Evolutionary conservation across 768 basidiomycete genomes (phyloP), one percentile per base, ranked within the genome.

Genomic region (Boletus bicolor): DNA sequence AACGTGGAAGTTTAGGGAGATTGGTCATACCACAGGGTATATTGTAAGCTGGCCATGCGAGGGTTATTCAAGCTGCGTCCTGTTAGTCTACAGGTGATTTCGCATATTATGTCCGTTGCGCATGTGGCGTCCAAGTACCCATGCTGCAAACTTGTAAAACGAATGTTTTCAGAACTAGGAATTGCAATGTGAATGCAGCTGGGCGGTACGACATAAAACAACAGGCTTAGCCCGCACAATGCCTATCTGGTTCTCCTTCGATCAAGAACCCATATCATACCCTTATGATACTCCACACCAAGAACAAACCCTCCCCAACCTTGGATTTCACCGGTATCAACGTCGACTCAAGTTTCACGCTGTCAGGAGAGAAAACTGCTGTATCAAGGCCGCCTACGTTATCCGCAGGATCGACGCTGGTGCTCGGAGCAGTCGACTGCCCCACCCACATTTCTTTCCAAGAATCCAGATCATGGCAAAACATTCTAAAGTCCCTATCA

Each of bases 401-500:
- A 19, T 47, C 37, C 24, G 37, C 36, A n/a, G 43, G 36, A 24
- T 41, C 36, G 17, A 7, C n/a, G 34, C 36, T 24, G 5, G 17
- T 14, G 15, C n/a, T 15, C 15, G 48, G 49, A 32, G 14, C 14
- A 46, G 14, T 41, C 15, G 53, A 47, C n/a, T 36, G 17, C 10
- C 57, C 63, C 26, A 54, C 38, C 70, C 69, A 71, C 49, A 72
- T 49, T 24, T 58, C 62, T 24, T 60, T 56, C 71, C 69, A 72
- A 30, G 64, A 71, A 4, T 57, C 49, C 10, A 66, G 67, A 44
- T 60, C 45, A 41, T 72, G 66, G 36, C 64, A 68, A 54, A 64
- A 71, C 39, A 64, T 56, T 5, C 11, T 49, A 15, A 59, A 39
- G 5, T 46, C 44, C 41, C 44, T 56, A 4, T 53, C 60, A 24